A percentile compares a stretch with the other conserved stretches of the same genome.
Evolutionary conservation across 192 early-diverging fungal genomes (phyloP).

Genomic region (Backusella psychrophila): DNA sequence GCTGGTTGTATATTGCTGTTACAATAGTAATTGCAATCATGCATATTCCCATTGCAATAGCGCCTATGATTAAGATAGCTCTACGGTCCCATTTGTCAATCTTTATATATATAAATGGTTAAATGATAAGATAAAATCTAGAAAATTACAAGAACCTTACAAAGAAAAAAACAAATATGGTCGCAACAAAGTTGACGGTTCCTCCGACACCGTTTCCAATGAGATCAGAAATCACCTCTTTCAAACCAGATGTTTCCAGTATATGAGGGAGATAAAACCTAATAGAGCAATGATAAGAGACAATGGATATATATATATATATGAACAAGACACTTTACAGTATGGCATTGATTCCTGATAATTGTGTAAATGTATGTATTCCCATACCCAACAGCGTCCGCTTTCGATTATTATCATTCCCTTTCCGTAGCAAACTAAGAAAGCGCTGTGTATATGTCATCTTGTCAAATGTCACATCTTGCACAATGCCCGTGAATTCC

Average conservation of each 20-base stretch:
- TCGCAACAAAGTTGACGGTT: constrained; percentile 21
- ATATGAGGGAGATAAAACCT: constrained; percentile 33
- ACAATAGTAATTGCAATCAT: constrained; percentile 23
- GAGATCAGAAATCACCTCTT: not conserved
- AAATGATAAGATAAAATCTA: not conserved
- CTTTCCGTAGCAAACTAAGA: constrained; percentile 45
- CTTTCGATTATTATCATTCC: constrained; percentile 47
- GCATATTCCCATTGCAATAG: constrained; percentile 31
- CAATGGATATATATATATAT: not conserved
- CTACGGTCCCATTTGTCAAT: constrained; percentile 72
- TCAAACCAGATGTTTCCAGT: constrained; percentile 22
- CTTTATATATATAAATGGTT: constrained; percentile 18
- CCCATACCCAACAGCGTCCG: constrained; percentile 53
- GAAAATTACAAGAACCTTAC: constrained; percentile 5
- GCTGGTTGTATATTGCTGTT: constrained; percentile 2
- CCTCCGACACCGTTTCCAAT: constrained; percentile 31
- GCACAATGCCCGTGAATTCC: constrained; percentile 72
- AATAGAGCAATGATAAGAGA: not conserved
- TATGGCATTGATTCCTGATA: constrained; percentile 79
- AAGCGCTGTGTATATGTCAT: constrained; percentile 39
- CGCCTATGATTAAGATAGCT: constrained; percentile 63
- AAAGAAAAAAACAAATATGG: constrained; percentile 41
- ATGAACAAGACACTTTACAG: constrained; percentile 44
- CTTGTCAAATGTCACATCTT: constrained; percentile 45
- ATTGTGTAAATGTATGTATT: constrained; percentile 65